Evolutionary conservation across 345 rosid species (phyloP).

Genomic region (Chamaenerion angustifolium): DNA sequence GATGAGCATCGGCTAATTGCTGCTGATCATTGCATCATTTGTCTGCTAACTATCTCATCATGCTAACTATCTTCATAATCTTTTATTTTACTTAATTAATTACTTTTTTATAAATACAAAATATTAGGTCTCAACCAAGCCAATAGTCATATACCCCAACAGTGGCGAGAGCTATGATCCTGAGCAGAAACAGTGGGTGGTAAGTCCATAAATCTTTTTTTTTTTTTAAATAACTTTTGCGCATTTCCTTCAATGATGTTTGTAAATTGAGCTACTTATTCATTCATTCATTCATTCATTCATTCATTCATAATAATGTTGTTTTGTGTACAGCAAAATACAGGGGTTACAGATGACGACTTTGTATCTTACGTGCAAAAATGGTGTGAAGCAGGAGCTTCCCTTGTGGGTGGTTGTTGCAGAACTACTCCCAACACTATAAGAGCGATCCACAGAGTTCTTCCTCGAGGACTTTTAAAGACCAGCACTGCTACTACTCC

Average conservation of each 20-base stretch:
- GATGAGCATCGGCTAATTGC: no score
- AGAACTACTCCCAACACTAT: slow-evolving; percentile 77
- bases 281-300: no score
- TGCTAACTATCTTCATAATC: no score
- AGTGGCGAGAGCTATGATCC: slow-evolving; percentile 73
- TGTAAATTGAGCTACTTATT: no score
- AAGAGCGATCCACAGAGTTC: slow-evolving; percentile 35
- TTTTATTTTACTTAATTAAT: no score
- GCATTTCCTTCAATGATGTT: no score
- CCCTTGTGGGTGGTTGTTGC: slow-evolving; percentile 86
- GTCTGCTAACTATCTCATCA: no score
- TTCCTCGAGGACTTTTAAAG: slow-evolving; percentile 3
- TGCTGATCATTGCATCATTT: slow-evolving; percentile 10
- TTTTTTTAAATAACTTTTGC: no score
- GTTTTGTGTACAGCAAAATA: slow-evolving; percentile 29
- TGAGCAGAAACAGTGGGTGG: slow-evolving; percentile 53
- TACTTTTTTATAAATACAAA: no score
- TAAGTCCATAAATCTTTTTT: slow-evolving; percentile 15
- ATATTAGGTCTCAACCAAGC: slow-evolving; percentile 41
- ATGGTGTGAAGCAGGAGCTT: slow-evolving; percentile 69
- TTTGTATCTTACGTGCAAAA: slow-evolving; percentile 53
- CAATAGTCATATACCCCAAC: slow-evolving; percentile 62
- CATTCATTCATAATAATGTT: neutral
- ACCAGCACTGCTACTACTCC: no score
- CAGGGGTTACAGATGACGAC: slow-evolving; percentile 46